Evolutionary conservation across 805 yeast genomes (phyloP), one percentile per base, ranked within the genome.

Genomic region (Alloascoidea hylecoeti): DNA sequence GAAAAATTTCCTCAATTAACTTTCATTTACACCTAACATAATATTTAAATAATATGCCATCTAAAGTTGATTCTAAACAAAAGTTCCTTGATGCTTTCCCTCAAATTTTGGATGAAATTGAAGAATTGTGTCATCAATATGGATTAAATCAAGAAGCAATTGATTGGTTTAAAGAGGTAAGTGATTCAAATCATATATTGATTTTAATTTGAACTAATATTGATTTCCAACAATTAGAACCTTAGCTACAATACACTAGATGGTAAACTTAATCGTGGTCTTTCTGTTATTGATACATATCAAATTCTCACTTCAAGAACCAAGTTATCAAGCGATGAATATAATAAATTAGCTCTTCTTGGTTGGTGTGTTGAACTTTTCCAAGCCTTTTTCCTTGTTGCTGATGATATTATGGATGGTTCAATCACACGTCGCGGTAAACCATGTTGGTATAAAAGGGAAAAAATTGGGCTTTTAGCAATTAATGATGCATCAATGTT

Each of bases 321-420:
- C 34, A 84, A 78, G 35, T 68, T 88, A 41, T 45, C 66, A 5
- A 66, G 55, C 14, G 82, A 64, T 19, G 92, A 85, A 53, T 89
- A 86, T 65, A 74, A 74, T 57, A 78, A 76, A 51, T 81, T 84
- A 28, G 92, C 96, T 5, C 64, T 86, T 37, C 68, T 92, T 46
- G 98, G 98, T 16, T 92, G 98, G 98, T 70, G 85, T 49, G 75
- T 92, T 48, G 98, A 92, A 64, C 69, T 92, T 46, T 68, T 89
- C 48, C 98, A 89, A 63, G 97, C 96, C 2, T 92, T 84, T 58
- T 92, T 92, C 68, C 70, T 92, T 51, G 97, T 92, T 41, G 94
- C 97, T 23, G 98, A 92, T 58, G 98, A 92, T 57, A 92, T 92
- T 76, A 92, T 92, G 98, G 98, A 92, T 59, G 75, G 76, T 48